phyloP scores from a whole-genome alignment of 306 rosid genomes.

The Adenanthera pavonina region DNA sequence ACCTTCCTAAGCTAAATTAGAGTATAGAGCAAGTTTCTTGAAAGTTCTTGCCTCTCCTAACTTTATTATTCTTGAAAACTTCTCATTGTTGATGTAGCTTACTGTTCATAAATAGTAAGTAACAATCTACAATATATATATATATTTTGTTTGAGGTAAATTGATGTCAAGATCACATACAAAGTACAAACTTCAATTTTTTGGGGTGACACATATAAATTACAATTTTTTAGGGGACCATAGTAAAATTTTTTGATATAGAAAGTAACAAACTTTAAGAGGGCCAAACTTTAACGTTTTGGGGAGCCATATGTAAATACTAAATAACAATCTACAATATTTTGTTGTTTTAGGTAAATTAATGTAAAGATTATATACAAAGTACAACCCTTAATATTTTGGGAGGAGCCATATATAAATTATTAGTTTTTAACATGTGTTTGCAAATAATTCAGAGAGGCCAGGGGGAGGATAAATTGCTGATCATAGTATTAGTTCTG shows the following conservation, averaged over 20 bases:
- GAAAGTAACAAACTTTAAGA: no score
- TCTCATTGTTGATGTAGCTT: no score
- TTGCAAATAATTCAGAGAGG: neutral
- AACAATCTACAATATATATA: no score
- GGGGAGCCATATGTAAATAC: neutral
- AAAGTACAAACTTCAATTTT: neutral
- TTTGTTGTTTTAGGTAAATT: neutral
- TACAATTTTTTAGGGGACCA: no score
- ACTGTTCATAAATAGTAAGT: no score
- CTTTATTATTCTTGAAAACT: no score
- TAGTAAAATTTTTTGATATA: no score
- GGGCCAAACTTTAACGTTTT: neutral
- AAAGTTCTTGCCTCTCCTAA: no score
- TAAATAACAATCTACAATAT: neutral
- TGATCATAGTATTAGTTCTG: neutral
- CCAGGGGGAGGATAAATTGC: neutral
- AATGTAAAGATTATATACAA: neutral
- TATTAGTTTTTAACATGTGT: neutral
- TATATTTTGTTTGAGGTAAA: no score
- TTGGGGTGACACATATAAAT: neutral
- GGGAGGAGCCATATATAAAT: neutral
- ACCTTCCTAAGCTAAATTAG: no score
- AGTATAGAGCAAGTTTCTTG: no score
- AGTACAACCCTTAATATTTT: neutral
- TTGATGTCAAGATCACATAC: neutral